Conservation (phyloP, 768 basidiomycete species). For the Lentinula detonsa region DNA sequence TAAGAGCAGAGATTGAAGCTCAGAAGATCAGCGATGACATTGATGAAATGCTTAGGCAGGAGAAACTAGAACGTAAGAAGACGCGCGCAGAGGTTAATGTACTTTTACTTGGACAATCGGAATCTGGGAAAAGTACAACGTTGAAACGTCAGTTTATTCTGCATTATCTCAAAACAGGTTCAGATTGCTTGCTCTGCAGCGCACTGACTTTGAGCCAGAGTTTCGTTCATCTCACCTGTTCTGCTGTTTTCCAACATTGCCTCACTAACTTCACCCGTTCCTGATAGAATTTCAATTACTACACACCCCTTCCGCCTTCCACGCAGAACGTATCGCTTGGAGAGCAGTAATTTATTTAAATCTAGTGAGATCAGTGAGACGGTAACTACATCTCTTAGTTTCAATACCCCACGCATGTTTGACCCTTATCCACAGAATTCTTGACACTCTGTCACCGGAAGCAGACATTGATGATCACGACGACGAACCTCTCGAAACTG, state of each 20-base stretch:
- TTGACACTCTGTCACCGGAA: conserved; percentile 70
- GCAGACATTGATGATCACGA: conserved; percentile 57
- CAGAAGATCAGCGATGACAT: conserved; percentile 71
- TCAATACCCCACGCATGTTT: neutral
- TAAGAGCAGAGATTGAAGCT: conserved; percentile 65
- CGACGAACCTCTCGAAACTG: conserved; percentile 48
- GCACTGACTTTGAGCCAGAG: neutral
- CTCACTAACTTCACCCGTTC: neutral
- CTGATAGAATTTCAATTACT: conserved; percentile 74
- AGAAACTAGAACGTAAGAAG: conserved; percentile 55
- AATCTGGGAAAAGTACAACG: conserved; percentile 86
- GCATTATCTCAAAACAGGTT: neutral
- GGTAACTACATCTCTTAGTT: conserved; percentile 33
- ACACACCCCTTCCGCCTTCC: conserved; percentile 72
- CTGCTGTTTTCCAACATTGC: neutral
- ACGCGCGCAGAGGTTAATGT: conserved; percentile 64
- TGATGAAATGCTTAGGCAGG: conserved; percentile 70
- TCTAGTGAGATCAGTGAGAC: conserved; percentile 74
- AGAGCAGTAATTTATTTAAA: conserved; percentile 86
- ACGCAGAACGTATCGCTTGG: conserved; percentile 79
- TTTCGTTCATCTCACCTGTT: neutral
- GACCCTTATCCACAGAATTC: conserved; percentile 39
- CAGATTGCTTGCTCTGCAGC: neutral
- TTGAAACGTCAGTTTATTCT: conserved; percentile 67
- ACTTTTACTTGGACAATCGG: conserved; percentile 80